Evolutionary conservation across 495 filamentous ascomycete genomes (phyloP).

Genomic region (Aspergillus avenaceus): DNA sequence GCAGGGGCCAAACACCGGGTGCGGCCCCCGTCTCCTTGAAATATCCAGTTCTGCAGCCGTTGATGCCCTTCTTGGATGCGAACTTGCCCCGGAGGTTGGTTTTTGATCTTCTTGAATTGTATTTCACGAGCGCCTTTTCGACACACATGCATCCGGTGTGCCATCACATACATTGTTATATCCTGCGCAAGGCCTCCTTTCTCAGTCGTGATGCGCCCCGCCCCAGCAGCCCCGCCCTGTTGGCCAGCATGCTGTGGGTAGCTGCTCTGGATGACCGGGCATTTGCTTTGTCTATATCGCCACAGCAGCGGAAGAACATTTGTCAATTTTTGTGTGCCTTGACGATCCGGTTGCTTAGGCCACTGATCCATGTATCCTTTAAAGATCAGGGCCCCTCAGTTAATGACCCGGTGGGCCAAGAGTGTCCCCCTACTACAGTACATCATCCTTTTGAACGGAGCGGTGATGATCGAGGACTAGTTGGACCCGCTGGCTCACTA

Average conservation of each 20-base stretch:
- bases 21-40: slow-evolving; percentile 43
- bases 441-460: slow-evolving; percentile 56
- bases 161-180: slow-evolving; percentile 86
- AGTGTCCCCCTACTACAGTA: slow-evolving; percentile 24
- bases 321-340: slow-evolving; percentile 89
- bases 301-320: slow-evolving; percentile 78
- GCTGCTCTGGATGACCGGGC: slow-evolving; percentile 89
- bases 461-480: slow-evolving; percentile 71
- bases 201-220: slow-evolving; percentile 73
- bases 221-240: slow-evolving; percentile 77
- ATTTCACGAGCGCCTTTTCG: slow-evolving; percentile 82
- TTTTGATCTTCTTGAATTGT: slow-evolving; percentile 81
- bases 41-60: slow-evolving; percentile 81
- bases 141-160: slow-evolving; percentile 85
- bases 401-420: slow-evolving; percentile 24
- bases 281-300: slow-evolving; percentile 78
- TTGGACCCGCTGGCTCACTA: slow-evolving; percentile 70
- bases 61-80: slow-evolving; percentile 69
- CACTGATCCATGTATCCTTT: slow-evolving; percentile 67
- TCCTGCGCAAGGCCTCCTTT: slow-evolving; percentile 87
- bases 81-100: slow-evolving; percentile 74
- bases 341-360: slow-evolving; percentile 79
- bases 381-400: slow-evolving; percentile 28
- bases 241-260: slow-evolving; percentile 95
- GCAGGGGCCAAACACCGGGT: slow-evolving; percentile 13